These are phyloP conservation scores for Westerdykella aurantiaca DNA, from an alignment of 2,329 filamentous ascomycete species.

Conservation along the genomic window DNA sequence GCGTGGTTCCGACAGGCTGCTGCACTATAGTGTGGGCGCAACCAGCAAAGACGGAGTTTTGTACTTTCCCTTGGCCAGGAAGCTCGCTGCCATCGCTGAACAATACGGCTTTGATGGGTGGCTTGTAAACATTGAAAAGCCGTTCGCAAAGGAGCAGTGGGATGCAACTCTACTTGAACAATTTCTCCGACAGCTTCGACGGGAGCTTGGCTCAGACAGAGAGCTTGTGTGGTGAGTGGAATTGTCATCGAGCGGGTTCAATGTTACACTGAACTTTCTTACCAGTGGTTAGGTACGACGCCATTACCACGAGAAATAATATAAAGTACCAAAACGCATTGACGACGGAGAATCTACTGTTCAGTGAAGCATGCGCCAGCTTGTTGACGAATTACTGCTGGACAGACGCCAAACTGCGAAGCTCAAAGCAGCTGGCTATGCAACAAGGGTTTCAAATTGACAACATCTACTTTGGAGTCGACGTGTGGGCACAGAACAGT, in stretches of 20 bases:
- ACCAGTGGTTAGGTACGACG: constrained; percentile 39
- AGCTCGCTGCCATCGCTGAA: constrained; percentile 36
- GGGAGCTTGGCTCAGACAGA: constrained; percentile 21
- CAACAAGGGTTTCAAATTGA: constrained; percentile 15
- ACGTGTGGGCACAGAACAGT: constrained; percentile 44
- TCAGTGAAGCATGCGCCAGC: constrained; percentile 34
- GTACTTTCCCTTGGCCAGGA: constrained; percentile 33
- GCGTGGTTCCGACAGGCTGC: constrained; percentile 26
- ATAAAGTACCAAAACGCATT: constrained; percentile 44
- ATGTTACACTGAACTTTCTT: background rate
- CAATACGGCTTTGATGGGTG: constrained; percentile 45
- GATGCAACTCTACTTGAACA: constrained; percentile 22
- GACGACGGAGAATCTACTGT: constrained; percentile 35
- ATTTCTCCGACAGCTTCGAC: constrained; percentile 37
- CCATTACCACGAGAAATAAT: constrained; percentile 39
- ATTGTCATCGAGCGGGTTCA: background rate
- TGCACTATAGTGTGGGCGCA: constrained; percentile 11
- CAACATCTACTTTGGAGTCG: constrained; percentile 40
- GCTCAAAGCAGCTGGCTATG: constrained; percentile 20
- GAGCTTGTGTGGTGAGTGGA: constrained; percentile 38
- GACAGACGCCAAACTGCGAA: constrained; percentile 25
- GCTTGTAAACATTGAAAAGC: constrained; percentile 44
- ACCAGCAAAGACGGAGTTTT: constrained; percentile 2
- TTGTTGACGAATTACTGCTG: constrained; percentile 45
- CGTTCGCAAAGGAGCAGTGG: constrained; percentile 35